phyloP scores from a whole-genome alignment of 371 early-diverging fungal genomes.

The Hamiltosporidium magnivora region DNA sequence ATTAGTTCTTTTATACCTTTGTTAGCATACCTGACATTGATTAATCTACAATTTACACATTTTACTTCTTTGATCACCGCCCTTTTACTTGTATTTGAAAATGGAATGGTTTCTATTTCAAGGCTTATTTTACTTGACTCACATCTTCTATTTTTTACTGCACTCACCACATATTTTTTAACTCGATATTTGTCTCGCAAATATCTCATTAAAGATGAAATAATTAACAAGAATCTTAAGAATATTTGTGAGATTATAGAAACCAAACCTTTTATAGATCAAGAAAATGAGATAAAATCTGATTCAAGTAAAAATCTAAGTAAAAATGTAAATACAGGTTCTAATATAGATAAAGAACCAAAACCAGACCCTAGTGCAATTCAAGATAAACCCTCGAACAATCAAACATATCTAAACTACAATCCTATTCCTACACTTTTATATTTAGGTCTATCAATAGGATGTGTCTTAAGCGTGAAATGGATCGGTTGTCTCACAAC shows the following conservation, averaged over 20 bases:
- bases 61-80: background rate
- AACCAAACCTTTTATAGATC: no score
- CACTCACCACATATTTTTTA: constrained; percentile 65
- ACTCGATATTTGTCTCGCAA: constrained; percentile 50
- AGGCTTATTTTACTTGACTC: constrained; percentile 91
- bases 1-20: constrained; percentile 80
- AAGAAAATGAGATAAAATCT: no score
- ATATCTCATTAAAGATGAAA: no score
- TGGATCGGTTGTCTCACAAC: constrained; percentile 95
- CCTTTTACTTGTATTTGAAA: constrained; percentile 55
- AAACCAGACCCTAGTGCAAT: no score
- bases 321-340: background rate
- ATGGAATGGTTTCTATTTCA: constrained; percentile 63
- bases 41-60: constrained; percentile 60
- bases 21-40: constrained; percentile 73
- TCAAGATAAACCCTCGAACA: no score
- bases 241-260: no score
- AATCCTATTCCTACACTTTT: constrained; percentile 50
- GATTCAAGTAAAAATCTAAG: constrained; percentile 66
- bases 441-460: constrained; percentile 73
- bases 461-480: constrained; percentile 74
- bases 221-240: no score
- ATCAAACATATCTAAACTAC: constrained; percentile 66
- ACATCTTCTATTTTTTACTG: constrained; percentile 81
- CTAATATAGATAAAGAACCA: constrained; percentile 51